A percentile compares a stretch with the other conserved stretches of the same genome.
Evolutionary conservation across 306 rosid genomes (phyloP).

Genomic region (Oemleria cerasiformis): DNA sequence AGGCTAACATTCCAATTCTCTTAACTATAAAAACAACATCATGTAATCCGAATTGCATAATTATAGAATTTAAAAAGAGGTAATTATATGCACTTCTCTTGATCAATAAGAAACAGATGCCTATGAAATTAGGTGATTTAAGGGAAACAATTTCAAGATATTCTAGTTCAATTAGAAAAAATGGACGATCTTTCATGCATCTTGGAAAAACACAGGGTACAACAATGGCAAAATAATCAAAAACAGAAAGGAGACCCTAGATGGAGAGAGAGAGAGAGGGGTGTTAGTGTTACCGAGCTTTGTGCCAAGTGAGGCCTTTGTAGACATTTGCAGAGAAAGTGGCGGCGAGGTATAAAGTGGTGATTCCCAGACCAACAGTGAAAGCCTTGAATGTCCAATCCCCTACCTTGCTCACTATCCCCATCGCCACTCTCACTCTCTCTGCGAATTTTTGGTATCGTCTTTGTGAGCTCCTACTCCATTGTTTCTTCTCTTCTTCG

Average conservation of each 20-base stretch:
- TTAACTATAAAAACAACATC: neutral
- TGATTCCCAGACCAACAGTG: slow-evolving; percentile 61
- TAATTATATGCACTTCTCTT: neutral
- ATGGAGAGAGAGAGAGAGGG: slow-evolving; percentile 10
- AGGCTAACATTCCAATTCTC: neutral
- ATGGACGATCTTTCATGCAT: neutral
- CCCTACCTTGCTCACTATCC: slow-evolving; percentile 56
- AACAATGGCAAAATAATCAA: neutral
- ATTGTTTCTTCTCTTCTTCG: too few species aligned
- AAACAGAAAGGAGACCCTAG: neutral
- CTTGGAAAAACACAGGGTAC: neutral
- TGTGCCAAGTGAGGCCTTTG: slow-evolving; percentile 85
- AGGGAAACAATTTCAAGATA: neutral
- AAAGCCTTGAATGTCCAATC: slow-evolving; percentile 80
- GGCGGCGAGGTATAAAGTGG: slow-evolving; percentile 72
- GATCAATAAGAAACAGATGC: neutral
- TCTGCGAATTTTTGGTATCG: neutral
- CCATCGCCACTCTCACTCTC: slow-evolving; percentile 39
- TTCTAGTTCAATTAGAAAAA: neutral
- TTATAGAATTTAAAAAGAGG: neutral
- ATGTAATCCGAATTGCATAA: neutral
- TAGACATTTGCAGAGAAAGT: slow-evolving; percentile 71
- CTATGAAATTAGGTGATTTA: neutral
- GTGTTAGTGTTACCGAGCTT: slow-evolving; percentile 47
- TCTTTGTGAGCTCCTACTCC: neutral